These are phyloP conservation scores for Henckelia pumila DNA, from an alignment of 257 asterid species.

Conservation along the genomic window DNA sequence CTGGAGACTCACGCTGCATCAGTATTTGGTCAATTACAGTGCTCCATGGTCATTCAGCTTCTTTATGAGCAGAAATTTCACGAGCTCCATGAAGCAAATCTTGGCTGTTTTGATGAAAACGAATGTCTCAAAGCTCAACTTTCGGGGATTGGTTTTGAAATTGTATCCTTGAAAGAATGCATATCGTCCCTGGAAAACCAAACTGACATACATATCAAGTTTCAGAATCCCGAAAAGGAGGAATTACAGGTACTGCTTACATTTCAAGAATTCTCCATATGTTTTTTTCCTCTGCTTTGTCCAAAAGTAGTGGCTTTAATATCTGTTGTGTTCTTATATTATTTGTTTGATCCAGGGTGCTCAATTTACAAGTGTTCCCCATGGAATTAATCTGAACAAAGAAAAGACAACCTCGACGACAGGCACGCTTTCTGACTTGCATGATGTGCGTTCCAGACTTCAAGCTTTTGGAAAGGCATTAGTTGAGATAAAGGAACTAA, in stretches of 20 bases:
- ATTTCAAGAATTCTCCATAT: not conserved
- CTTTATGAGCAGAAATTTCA: constrained; percentile 69
- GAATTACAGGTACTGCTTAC: constrained; percentile 46
- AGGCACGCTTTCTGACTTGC: constrained; percentile 43
- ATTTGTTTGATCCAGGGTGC: constrained; percentile 41
- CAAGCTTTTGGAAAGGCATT: constrained; percentile 53
- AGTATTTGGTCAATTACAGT: constrained; percentile 58
- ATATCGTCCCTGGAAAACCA: constrained; percentile 67
- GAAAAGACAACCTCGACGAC: constrained; percentile 27
- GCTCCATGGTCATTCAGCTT: constrained; percentile 49
- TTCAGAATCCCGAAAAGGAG: constrained; percentile 44
- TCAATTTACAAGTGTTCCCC: constrained; percentile 21
- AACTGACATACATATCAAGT: constrained; percentile 45
- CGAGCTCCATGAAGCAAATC: constrained; percentile 55
- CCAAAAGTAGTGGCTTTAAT: constrained; percentile 1
- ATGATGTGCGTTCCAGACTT: constrained; percentile 51
- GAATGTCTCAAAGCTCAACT: constrained; percentile 50
- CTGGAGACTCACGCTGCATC: constrained; percentile 54
- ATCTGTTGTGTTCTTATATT: constrained; percentile 20
- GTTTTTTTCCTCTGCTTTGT: not conserved
- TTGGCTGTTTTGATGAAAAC: constrained; percentile 45
- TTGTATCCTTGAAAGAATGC: constrained; percentile 54
- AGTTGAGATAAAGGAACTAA: constrained; percentile 46
- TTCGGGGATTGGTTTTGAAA: constrained; percentile 62
- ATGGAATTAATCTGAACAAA: constrained; percentile 27